These are phyloP conservation scores for Lachancea dasiensis DNA, from an alignment of 805 yeast genomes.

Conservation along the genomic window DNA sequence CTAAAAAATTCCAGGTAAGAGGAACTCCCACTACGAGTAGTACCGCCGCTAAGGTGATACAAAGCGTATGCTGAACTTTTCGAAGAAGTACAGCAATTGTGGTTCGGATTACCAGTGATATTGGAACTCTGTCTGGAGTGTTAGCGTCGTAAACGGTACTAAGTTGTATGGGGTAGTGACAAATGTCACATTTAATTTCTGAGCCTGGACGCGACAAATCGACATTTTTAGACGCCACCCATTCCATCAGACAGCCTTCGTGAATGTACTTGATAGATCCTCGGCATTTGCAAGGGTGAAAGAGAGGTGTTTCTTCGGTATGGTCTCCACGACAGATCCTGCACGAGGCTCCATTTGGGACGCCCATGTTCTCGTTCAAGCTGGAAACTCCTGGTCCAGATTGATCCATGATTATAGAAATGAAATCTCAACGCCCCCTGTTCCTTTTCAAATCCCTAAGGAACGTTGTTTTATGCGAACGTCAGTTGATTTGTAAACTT, in stretches of 20 bases:
- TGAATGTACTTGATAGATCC: constrained; percentile 93
- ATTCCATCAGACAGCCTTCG: constrained; percentile 82
- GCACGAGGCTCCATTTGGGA: constrained; percentile 44
- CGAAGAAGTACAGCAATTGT: constrained; percentile 22
- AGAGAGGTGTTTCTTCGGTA: constrained; percentile 69
- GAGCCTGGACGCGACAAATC: constrained; percentile 35
- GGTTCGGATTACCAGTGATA: constrained; percentile 40
- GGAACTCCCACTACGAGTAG: constrained; percentile 51
- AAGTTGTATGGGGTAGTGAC: constrained; percentile 69
- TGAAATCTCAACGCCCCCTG: too few species aligned
- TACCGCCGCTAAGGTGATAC: constrained; percentile 26
- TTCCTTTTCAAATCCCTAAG: too few species aligned
- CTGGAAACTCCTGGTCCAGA: constrained; percentile 3
- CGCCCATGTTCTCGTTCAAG: not conserved
- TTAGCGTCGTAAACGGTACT: constrained; percentile 56
- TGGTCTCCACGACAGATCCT: constrained; percentile 93
- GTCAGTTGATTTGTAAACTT: too few species aligned
- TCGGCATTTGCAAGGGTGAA: constrained; percentile 87
- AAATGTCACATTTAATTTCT: constrained; percentile 75
- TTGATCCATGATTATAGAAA: too few species aligned
- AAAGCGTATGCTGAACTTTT: constrained; percentile 15
- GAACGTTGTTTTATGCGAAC: not conserved
- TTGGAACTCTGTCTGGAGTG: constrained; percentile 62
- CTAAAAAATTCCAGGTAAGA: constrained; percentile 48
- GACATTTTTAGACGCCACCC: constrained; percentile 50